phyloP scores from a whole-genome alignment of 2,329 filamentous ascomycete species.

The Immersiporthe knoxdaviesiana region DNA sequence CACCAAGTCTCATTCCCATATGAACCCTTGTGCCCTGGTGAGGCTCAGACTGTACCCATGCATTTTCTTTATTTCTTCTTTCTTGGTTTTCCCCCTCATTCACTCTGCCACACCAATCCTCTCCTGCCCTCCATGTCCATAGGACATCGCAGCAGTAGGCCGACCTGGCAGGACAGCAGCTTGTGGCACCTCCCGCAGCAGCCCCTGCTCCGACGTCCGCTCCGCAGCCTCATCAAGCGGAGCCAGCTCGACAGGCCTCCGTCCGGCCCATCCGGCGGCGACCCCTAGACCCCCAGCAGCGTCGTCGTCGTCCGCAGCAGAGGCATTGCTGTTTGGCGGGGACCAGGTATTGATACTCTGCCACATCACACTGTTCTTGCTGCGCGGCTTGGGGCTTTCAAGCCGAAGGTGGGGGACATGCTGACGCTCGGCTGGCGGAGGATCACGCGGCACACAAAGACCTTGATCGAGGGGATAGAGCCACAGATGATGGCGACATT shows the following conservation, averaged over 20 bases:
- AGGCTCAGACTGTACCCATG: background rate
- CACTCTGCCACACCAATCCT: background rate
- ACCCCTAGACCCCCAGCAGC: no score
- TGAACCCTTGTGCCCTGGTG: background rate
- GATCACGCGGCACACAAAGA: constrained; percentile 44
- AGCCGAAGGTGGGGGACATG: background rate
- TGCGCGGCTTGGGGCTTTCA: background rate
- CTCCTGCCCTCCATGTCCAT: background rate
- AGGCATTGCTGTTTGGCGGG: background rate
- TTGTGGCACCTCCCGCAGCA: background rate
- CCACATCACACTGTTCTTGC: background rate
- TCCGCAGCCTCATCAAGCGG: background rate
- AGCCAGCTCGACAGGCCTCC: background rate
- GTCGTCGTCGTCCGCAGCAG: no score
- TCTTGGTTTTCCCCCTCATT: no score
- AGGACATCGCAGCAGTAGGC: background rate
- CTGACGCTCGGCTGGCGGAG: constrained; percentile 34
- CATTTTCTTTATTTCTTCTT: background rate
- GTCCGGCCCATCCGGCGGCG: no score
- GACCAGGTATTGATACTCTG: background rate
- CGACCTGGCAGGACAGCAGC: background rate
- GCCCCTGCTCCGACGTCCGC: background rate
- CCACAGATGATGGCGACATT: constrained; percentile 45
- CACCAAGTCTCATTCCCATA: background rate
- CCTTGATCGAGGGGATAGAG: constrained; percentile 45